Percentiles rank a stretch among this genome's conserved stretches.
These are phyloP conservation scores for Lojkania enalia DNA, from an alignment of 2,329 filamentous ascomycete species.

Conservation along the genomic window DNA sequence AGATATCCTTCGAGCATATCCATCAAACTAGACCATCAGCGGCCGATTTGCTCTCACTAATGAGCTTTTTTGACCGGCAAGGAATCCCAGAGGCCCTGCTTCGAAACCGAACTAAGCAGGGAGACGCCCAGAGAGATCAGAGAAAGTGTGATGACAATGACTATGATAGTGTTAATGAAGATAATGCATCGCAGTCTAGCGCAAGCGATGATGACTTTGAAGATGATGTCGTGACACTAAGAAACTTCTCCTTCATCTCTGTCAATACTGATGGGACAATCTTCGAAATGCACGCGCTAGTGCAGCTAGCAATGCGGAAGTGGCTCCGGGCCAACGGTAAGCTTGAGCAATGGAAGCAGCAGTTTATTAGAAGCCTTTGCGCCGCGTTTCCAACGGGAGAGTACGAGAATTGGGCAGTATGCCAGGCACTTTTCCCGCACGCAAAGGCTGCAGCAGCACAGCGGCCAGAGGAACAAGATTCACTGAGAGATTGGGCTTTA, in stretches of 20 bases:
- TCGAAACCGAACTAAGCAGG: background rate
- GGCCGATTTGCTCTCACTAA: conserved; percentile 48
- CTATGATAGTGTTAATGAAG: conserved; percentile 2
- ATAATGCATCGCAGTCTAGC: conserved; percentile 24
- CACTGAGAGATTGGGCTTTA: conserved; percentile 4
- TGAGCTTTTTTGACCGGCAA: conserved; percentile 52
- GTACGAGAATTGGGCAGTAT: conserved; percentile 39
- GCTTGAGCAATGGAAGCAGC: conserved; percentile 32
- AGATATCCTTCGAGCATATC: conserved; percentile 36
- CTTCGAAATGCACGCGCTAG: conserved; percentile 51
- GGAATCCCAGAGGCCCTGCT: conserved; percentile 41
- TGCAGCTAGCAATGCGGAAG: conserved; percentile 39
- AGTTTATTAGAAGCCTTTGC: conserved; percentile 33
- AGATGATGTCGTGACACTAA: conserved; percentile 40
- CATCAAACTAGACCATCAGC: conserved; percentile 30
- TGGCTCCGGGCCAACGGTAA: conserved; percentile 20
- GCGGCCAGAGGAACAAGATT: conserved; percentile 3
- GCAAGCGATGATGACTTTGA: conserved; percentile 17
- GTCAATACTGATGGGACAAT: conserved; percentile 18
- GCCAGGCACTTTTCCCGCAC: conserved; percentile 38
- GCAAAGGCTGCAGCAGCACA: conserved; percentile 11
- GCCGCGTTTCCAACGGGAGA: conserved; percentile 31
- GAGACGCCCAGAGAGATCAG: background rate
- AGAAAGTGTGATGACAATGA: background rate
- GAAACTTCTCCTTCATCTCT: conserved; percentile 44